These are phyloP conservation scores for Truncatella angustata DNA, from an alignment of 2,329 filamentous ascomycete species.

Conservation along the genomic window DNA sequence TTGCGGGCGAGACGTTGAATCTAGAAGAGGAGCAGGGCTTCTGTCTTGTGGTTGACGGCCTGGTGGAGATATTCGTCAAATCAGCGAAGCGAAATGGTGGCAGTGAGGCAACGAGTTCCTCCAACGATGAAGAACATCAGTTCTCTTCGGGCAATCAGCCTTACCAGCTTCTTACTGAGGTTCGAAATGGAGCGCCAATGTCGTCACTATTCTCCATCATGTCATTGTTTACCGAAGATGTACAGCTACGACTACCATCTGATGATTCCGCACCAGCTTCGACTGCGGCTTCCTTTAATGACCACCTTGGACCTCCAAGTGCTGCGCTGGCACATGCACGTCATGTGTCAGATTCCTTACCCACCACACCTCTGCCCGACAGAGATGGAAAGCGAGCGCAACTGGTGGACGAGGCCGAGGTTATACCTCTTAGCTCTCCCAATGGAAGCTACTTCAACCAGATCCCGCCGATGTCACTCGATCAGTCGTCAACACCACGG, in stretches of 20 bases:
- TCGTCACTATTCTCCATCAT: constrained; percentile 97
- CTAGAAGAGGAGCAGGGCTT: constrained; percentile 98
- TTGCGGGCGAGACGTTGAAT: constrained; percentile 91
- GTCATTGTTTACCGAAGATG: constrained; percentile 93
- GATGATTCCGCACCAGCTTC: constrained; percentile 38
- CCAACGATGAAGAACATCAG: constrained; percentile 66
- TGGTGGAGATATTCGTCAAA: constrained; percentile 98
- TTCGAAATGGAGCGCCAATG: constrained; percentile 97
- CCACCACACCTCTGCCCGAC: constrained; percentile 21
- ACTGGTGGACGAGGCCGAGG: constrained; percentile 25
- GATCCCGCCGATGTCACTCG: constrained; percentile 75
- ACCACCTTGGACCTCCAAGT: constrained; percentile 25
- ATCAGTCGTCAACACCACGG: constrained; percentile 37
- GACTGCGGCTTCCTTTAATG: constrained; percentile 23
- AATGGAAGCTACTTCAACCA: constrained; percentile 45
- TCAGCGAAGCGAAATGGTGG: constrained; percentile 52
- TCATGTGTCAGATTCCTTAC: constrained; percentile 14
- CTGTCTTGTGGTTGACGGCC: constrained; percentile 91
- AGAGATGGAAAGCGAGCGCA: constrained; percentile 15
- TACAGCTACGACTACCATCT: constrained; percentile 73
- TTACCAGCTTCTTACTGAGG: constrained; percentile 93
- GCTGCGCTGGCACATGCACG: constrained; percentile 14
- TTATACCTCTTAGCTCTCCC: constrained; percentile 23
- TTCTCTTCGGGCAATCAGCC: constrained; percentile 68
- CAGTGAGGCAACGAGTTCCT: constrained; percentile 43